Evolutionary conservation across 2,329 filamentous ascomycete genomes (phyloP), one percentile per base, ranked within the genome.

Genomic region (Aspergillus carbonarius): DNA sequence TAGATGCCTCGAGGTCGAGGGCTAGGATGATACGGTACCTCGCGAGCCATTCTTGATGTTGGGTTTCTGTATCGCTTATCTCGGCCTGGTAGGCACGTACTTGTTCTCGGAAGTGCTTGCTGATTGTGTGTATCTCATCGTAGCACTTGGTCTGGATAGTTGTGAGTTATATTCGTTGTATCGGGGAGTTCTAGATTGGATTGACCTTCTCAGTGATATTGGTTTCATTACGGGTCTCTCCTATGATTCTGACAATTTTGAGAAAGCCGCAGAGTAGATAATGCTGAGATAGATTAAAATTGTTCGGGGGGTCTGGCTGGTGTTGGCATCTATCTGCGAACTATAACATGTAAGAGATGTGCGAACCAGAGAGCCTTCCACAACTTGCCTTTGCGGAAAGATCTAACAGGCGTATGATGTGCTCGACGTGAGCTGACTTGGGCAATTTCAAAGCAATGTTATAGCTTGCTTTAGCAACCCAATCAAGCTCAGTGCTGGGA

Each of bases 391-490:
- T 74, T 2, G 72, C 71, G 64, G 81, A 83, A 23, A 73, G 68
- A 7, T 71, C 63, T 4, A 85, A 64, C 23, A 96, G 80, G 3
- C 83, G 78, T 3, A 87, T 69, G 0, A 88, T 78, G 50, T 81
- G 73, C 5, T 72, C 70, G 1, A 87, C 79, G 23, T 82, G 71
- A 80, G 88, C 88, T 0, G 83, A 78, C 1, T 81, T 79, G 63
- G 81, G 82, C 58, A 88, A 80, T 60, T 86, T 85, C 4, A 93
- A 74, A 0, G 87, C 88, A 6, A 92, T 72, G 64, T 95, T 96
- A 77, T 96, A 96, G 1, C 89, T 83, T 62, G 90, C 93, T 62
- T 88, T 88, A 37, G 88, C 88, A 70, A 96, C 93, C 92, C 92
- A 96, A 64, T 93, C 83, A 3, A 96, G 79, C 66, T 96, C 92